These are phyloP conservation scores for Pseudocercospora fijiensis DNA, from an alignment of 2,329 filamentous ascomycete genomes.

Conservation along the genomic window DNA sequence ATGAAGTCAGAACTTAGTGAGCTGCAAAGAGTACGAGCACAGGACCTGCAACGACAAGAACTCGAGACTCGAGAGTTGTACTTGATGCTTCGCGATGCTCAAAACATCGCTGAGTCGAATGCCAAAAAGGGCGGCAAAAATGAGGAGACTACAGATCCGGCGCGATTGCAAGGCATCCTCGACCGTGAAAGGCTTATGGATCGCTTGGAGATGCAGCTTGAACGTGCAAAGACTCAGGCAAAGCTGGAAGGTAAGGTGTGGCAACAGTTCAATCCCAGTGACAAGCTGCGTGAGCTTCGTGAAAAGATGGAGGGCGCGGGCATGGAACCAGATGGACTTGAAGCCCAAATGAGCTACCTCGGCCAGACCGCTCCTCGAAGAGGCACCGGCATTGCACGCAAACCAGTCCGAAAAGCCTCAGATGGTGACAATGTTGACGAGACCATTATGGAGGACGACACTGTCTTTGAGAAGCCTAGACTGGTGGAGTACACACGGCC, in stretches of 20 bases:
- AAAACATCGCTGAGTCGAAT: constrained; percentile 89
- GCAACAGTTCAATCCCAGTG: constrained; percentile 81
- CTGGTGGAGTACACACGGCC: constrained; percentile 77
- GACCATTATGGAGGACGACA: constrained; percentile 55
- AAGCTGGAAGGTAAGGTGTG: constrained; percentile 93
- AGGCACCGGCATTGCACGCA: constrained; percentile 43
- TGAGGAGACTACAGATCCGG: constrained; percentile 63
- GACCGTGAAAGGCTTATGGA: constrained; percentile 92
- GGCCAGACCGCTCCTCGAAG: constrained; percentile 41
- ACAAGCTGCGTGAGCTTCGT: constrained; percentile 84
- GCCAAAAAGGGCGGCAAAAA: constrained; percentile 61
- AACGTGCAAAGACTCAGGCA: constrained; percentile 95
- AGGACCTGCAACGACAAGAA: constrained; percentile 92
- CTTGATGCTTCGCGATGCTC: constrained; percentile 95
- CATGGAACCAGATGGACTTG: constrained; percentile 42
- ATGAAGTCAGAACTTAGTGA: constrained; percentile 88
- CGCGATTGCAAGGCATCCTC: constrained; percentile 85
- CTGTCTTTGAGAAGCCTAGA: constrained; percentile 74
- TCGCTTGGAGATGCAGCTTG: constrained; percentile 88
- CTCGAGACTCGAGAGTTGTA: constrained; percentile 94
- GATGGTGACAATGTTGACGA: constrained; percentile 41
- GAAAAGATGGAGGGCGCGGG: constrained; percentile 82
- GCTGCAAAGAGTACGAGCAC: constrained; percentile 78
- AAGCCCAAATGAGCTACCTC: constrained; percentile 67
- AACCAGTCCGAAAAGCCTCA: constrained; percentile 33